Evolutionary conservation across 1,139 yeast species (phyloP), one percentile per base, ranked within the genome.

Genomic region (Yamadazyma mexicana): DNA sequence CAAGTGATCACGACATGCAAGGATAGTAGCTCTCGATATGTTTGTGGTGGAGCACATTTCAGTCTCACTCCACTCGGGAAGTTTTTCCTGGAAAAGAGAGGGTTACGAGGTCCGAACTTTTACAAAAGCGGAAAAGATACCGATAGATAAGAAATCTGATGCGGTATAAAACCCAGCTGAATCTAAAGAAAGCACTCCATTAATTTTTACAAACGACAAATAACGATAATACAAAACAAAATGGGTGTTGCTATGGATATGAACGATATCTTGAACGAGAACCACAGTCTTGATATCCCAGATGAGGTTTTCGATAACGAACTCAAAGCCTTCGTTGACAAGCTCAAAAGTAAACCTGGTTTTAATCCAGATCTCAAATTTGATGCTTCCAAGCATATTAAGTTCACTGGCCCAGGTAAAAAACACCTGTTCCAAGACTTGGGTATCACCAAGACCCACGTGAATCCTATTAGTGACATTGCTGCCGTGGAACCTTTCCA

Each of bases 401-500:
- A 56, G 12, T 59, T 52, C 45, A 48, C 16, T 4, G 35, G 25
- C 6, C 9, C 16, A 8, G 36, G 34, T 6, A 40, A 42, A 18
- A 44, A 40, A 18, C 40, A 47, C 34, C 35, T 37, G 2, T 47
- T 47, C 24, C 37, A 44, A n/a, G 66, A 61, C 17, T 45, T 63
- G 28, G 55, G 56, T 3, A 61, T 62, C 33, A 44, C 39, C 3
- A 62, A 58, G 38, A 61, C 66, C 5, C 61, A 61, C 33, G 47
- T 51, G 1, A 37, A 44, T 12, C 63, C 64, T 2, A 41, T 58
- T 1, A 46, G 52, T 24, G 54, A 54, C 15, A 49, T 63, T 40
- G 69, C 61, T 5, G 68, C 62, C 9, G 50, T 57, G 15, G 62
- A 52, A 34, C 67, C 69, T 17, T 63, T 62, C 39, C 60, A 61